phyloP scores from a whole-genome alignment of 257 asterid species.

The Solanum ossicruentum region DNA sequence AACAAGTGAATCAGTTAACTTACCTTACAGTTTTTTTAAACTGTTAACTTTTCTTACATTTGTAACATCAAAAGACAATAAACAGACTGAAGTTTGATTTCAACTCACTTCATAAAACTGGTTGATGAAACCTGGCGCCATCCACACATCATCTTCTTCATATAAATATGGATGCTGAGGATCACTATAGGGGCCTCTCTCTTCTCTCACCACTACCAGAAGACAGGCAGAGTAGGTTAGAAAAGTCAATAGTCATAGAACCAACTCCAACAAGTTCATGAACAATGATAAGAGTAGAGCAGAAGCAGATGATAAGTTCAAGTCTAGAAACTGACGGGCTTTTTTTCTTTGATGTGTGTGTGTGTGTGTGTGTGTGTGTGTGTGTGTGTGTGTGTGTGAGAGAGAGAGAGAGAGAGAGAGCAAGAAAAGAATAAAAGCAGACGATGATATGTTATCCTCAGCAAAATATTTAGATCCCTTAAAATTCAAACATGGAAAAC shows the following conservation, averaged over 20 bases:
- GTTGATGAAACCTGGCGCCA: slow-evolving; percentile 99
- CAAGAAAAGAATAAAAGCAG: too few species aligned
- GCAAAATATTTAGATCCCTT: too few species aligned
- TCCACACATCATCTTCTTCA: slow-evolving; percentile 99
- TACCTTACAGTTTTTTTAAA: neutral
- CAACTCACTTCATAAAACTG: slow-evolving; percentile 79
- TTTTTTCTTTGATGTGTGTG: too few species aligned
- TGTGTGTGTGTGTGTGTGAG: too few species aligned
- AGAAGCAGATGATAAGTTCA: neutral
- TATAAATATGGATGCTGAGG: slow-evolving; percentile 95
- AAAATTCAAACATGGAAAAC: too few species aligned
- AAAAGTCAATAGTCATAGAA: neutral
- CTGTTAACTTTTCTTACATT: neutral
- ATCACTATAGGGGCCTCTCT: slow-evolving; percentile 81
- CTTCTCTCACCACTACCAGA: slow-evolving; percentile 81
- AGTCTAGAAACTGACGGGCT: too few species aligned
- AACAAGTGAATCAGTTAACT: slow-evolving; percentile 1
- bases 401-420: too few species aligned
- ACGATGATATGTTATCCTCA: too few species aligned
- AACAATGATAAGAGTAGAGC: neutral
- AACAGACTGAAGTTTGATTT: neutral
- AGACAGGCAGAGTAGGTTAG: neutral
- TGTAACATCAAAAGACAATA: neutral
- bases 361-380: too few species aligned
- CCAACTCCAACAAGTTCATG: neutral